Percentiles rank a stretch among this genome's conserved stretches.
Conservation (phyloP, 2,329 filamentous ascomycete genomes). For the Leptosphaerulina australis region DNA sequence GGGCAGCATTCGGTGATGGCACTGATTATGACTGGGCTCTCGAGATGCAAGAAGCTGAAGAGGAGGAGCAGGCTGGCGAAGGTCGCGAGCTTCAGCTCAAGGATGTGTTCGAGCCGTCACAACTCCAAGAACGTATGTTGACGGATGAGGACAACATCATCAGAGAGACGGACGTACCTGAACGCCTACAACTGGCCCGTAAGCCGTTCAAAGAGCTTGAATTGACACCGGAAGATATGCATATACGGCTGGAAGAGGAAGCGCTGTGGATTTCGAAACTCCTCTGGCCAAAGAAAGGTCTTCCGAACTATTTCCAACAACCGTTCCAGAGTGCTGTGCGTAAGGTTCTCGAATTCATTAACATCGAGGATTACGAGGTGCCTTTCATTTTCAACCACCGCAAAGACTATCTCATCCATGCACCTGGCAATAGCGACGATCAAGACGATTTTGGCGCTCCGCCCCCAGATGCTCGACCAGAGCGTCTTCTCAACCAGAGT, state of each 20-base stretch:
- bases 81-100: conserved; percentile 90
- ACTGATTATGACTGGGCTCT: conserved; percentile 96
- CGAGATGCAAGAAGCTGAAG: conserved; percentile 82
- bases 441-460: conserved; percentile 69
- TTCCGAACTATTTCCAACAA: conserved; percentile 72
- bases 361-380: conserved; percentile 91
- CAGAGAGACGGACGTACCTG: conserved; percentile 85
- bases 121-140: conserved; percentile 90
- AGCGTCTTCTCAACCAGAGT: conserved; percentile 88
- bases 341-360: conserved; percentile 94
- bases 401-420: conserved; percentile 95
- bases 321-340: conserved; percentile 88
- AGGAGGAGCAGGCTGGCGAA: conserved; percentile 75
- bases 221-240: conserved; percentile 76
- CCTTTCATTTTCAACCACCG: conserved; percentile 98
- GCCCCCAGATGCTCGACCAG: conserved; percentile 74
- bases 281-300: conserved; percentile 84
- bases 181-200: conserved; percentile 90
- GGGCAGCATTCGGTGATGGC: conserved; percentile 92
- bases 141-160: conserved; percentile 96
- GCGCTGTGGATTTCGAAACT: conserved; percentile 89
- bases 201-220: conserved; percentile 84
- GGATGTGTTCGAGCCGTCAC: conserved; percentile 96
- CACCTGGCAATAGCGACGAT: conserved; percentile 66
- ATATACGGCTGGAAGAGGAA: conserved; percentile 73